phyloP scores from a whole-genome alignment of 2,329 filamentous ascomycete species.

The Cadophora sp. region DNA sequence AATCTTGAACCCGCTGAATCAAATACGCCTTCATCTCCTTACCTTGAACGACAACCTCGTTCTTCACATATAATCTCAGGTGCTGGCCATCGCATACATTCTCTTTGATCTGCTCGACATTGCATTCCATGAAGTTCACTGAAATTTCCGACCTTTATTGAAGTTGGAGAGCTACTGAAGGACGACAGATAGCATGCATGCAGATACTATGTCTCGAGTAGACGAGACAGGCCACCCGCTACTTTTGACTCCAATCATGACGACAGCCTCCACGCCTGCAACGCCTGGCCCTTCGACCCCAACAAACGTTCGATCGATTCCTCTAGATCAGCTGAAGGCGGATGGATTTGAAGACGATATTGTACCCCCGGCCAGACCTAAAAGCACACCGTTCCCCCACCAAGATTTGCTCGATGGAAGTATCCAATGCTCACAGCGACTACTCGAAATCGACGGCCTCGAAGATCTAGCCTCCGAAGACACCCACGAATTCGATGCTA shows the following conservation, averaged over 20 bases:
- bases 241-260: constrained; percentile 37
- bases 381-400: constrained; percentile 45
- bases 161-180: constrained; percentile 8
- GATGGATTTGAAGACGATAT: constrained; percentile 38
- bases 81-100: not conserved
- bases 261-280: constrained; percentile 43
- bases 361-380: constrained; percentile 42
- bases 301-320: constrained; percentile 37
- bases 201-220: constrained; percentile 21
- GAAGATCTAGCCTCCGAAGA: constrained; percentile 20
- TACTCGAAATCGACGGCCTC: constrained; percentile 28
- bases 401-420: constrained; percentile 41
- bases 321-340: constrained; percentile 38
- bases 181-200: constrained; percentile 13
- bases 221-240: constrained; percentile 36
- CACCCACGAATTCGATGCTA: not conserved
- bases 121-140: constrained; percentile 15
- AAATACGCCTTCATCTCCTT: not conserved
- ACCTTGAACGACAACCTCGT: not conserved
- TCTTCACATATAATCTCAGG: not conserved
- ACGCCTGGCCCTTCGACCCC: constrained; percentile 45
- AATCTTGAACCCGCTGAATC: not conserved
- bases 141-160: not conserved
- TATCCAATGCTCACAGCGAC: constrained; percentile 36
- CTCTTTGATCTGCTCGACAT: constrained; percentile 2